phyloP scores from a whole-genome alignment of 1,284 basidiomycete species.

The Athelia sp. region DNA sequence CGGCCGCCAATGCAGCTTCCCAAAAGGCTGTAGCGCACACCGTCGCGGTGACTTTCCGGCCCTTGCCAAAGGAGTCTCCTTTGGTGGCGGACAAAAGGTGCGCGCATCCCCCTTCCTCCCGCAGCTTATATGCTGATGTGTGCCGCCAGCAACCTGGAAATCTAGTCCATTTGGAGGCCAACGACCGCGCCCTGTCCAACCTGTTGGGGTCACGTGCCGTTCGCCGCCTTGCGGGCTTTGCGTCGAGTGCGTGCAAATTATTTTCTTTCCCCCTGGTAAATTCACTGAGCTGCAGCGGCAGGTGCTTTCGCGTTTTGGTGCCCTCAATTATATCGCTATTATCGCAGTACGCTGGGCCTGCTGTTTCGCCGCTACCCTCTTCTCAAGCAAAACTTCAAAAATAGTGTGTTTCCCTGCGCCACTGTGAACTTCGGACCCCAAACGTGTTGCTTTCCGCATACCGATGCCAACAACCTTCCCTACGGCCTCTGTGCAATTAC shows the following conservation, averaged over 20 bases:
- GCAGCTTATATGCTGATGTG: not conserved
- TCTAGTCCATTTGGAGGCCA: not conserved
- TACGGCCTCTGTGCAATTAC: slow-evolving; percentile 5
- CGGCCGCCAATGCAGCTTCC: not conserved
- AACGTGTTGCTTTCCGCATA: not conserved
- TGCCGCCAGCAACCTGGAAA: not conserved
- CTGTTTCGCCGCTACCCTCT: not conserved
- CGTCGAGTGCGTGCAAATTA: not conserved
- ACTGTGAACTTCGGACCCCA: not conserved
- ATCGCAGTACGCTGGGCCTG: not conserved
- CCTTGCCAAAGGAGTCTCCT: slow-evolving; percentile 4
- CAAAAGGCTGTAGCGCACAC: too few relatives aligned
- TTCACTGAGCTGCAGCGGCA: not conserved
- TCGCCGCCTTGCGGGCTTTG: not conserved
- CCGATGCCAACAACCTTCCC: not conserved
- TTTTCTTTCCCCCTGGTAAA: not conserved
- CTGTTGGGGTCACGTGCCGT: not conserved
- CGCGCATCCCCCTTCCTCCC: slow-evolving; percentile 2
- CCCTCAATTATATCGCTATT: not conserved
- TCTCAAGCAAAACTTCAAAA: not conserved
- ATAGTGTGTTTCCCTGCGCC: not conserved
- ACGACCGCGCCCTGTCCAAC: not conserved
- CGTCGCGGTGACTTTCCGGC: slow-evolving; percentile 5
- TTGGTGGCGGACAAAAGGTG: slow-evolving; percentile 7
- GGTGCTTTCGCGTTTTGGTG: not conserved